phyloP scores from a whole-genome alignment of 495 filamentous ascomycete genomes.

The Aspergillus egyptiacus region DNA sequence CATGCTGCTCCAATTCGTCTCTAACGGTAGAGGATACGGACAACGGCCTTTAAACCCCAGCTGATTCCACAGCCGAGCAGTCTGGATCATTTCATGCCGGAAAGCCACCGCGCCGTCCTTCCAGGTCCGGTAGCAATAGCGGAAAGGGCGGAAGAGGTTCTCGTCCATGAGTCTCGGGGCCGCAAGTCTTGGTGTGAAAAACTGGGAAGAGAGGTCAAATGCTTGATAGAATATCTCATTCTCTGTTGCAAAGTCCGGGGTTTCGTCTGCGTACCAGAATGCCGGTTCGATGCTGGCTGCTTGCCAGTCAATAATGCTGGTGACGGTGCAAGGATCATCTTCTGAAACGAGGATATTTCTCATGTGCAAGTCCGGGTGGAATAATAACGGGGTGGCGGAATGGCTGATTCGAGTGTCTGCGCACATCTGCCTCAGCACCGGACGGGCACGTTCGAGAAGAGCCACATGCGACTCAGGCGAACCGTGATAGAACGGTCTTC shows the following conservation, averaged over 20 bases:
- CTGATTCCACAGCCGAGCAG: conserved; percentile 29
- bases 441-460: conserved; percentile 20
- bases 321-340: conserved; percentile 34
- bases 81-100: conserved; percentile 37
- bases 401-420: conserved; percentile 19
- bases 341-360: conserved; percentile 42
- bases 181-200: conserved; percentile 28
- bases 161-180: conserved; percentile 33
- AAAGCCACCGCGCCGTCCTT: conserved; percentile 38
- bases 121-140: conserved; percentile 40
- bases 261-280: conserved; percentile 33
- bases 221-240: conserved; percentile 24
- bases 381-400: conserved; percentile 25
- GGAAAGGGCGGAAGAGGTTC: conserved; percentile 36
- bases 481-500: conserved; percentile 25
- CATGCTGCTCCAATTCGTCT: conserved; percentile 27
- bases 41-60: conserved; percentile 35
- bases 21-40: conserved; percentile 29
- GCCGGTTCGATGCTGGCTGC: conserved; percentile 34
- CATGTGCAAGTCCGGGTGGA: conserved; percentile 39
- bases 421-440: conserved; percentile 24
- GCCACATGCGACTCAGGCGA: conserved; percentile 22
- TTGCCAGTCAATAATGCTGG: conserved; percentile 39
- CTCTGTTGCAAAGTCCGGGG: conserved; percentile 30
- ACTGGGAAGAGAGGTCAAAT: conserved; percentile 30